A percentile compares a stretch with the other conserved stretches of the same genome.
Conservation (phyloP, 192 early-diverging fungal genomes). For the Powellomyces hirtus region DNA sequence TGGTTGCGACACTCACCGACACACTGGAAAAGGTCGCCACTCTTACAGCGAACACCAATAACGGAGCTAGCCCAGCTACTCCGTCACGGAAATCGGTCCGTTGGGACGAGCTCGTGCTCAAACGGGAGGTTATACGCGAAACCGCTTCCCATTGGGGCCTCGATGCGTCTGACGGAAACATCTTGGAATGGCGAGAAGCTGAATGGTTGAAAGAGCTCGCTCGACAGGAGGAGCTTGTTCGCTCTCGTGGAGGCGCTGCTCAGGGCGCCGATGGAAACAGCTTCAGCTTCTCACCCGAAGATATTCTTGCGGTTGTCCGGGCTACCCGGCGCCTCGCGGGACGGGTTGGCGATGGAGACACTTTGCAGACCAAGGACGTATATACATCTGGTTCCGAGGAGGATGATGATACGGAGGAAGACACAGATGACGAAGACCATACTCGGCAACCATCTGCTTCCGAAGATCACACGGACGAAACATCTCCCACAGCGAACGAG, state of each 20-base stretch:
- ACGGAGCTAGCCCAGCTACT: background rate
- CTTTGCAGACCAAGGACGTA: background rate
- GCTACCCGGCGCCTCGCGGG: constrained; percentile 6
- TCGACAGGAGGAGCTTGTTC: background rate
- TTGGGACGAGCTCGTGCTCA: constrained; percentile 15
- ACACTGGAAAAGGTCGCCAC: constrained; percentile 10
- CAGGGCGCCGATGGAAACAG: background rate
- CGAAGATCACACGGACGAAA: background rate
- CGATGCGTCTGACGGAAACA: background rate
- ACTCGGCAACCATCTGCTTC: background rate
- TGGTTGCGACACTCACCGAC: constrained; percentile 24
- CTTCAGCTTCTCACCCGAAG: constrained; percentile 12
- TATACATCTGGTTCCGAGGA: background rate
- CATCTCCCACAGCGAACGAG: background rate
- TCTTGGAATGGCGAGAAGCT: constrained; percentile 16
- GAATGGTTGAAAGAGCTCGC: constrained; percentile 27
- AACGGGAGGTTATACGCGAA: constrained; percentile 22
- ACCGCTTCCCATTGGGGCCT: constrained; percentile 9
- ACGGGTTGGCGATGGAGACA: background rate
- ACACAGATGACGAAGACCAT: constrained; percentile 3
- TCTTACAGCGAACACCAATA: background rate
- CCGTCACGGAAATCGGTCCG: constrained; percentile 12
- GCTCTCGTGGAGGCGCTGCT: background rate
- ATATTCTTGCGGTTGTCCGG: constrained; percentile 10
- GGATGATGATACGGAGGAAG: constrained; percentile 11